Evolutionary conservation across 768 basidiomycete genomes (phyloP), one percentile per base, ranked within the genome.

Genomic region (Pleurotus citrinopileatus): DNA sequence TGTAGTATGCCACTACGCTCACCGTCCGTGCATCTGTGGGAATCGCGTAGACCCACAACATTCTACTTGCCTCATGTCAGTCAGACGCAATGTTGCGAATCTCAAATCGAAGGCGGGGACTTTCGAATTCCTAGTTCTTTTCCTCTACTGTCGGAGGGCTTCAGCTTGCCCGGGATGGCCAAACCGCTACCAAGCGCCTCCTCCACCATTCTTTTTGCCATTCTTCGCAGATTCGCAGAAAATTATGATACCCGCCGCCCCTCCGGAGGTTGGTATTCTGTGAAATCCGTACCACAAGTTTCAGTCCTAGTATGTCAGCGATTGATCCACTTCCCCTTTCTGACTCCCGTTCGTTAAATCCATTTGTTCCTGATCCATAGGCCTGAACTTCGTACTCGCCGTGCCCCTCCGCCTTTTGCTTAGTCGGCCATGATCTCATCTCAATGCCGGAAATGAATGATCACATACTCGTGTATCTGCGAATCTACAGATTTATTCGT

Each of bases 351-450:
- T 4, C 48, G 26, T 37, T 51, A 51, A 37, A 37, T 34, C 48
- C 48, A 51, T 51, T 34, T 51, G 34, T 51, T 51, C 48, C 22
- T 51, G 20, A 10, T 34, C 34, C 48, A 15, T 50, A 50, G 48
- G 32, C 20, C 13, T 34, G 26, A 12, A 34, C 20, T 17, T 36
- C 22, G 32, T 50, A 22, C 17, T 19, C 34, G 23, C 48, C 48
- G 48, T 13, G 25, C 3, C n/a, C 17, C 48, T 17, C 32, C 34
- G 29, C 32, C 8, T 32, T 47, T 25, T 26, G 28, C 34, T 32
- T 48, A 23, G 43, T 27, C 22, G 20, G 43, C 8, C 43, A 44
- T 44, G 43, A 44, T 44, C 46, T 36, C 29, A 36, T 51, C 48
- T 51, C 28, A 13, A 19, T 37, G 5, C 48, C 48, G 48, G 48